A percentile compares a stretch with the other conserved stretches of the same genome.
These are phyloP conservation scores for Pyracantha coccinea DNA, from an alignment of 331 rosid species.

Conservation along the genomic window DNA sequence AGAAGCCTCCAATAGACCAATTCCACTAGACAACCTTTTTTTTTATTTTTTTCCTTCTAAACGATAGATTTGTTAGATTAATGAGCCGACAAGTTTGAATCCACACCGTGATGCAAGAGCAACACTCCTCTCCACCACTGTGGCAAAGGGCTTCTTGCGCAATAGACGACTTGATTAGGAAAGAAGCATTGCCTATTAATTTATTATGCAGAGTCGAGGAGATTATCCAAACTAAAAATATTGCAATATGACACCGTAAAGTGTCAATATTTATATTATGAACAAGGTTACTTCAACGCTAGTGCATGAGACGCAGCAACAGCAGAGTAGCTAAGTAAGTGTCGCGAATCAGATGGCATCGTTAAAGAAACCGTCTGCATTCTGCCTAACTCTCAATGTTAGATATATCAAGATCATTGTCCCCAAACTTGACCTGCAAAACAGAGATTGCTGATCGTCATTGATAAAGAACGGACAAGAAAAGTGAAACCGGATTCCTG, in stretches of 20 bases:
- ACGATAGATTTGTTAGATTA: too few species aligned
- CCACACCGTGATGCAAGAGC: too few species aligned
- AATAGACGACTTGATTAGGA: too few species aligned
- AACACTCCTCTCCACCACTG: too few species aligned
- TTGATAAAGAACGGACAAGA: neutral
- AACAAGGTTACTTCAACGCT: neutral
- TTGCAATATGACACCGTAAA: neutral
- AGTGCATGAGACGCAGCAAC: neutral
- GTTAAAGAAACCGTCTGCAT: conserved; percentile 41
- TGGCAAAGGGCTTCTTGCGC: too few species aligned
- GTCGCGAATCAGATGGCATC: neutral
- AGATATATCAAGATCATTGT: conserved; percentile 80
- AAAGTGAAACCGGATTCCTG: neutral
- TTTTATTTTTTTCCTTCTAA: too few species aligned
- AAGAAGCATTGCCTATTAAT: too few species aligned
- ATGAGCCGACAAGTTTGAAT: too few species aligned
- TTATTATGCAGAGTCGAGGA: neutral
- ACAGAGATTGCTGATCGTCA: neutral
- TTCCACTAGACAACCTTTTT: too few species aligned
- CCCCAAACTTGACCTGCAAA: conserved; percentile 82
- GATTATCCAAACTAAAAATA: too few species aligned
- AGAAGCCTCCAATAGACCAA: too few species aligned
- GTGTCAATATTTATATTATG: conserved; percentile 4
- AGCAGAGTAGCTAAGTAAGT: neutral
- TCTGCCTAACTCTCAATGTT: conserved; percentile 72